Evolutionary conservation across 2,329 filamentous ascomycete species (phyloP).

Genomic region (Pestalotiopsis sp.): DNA sequence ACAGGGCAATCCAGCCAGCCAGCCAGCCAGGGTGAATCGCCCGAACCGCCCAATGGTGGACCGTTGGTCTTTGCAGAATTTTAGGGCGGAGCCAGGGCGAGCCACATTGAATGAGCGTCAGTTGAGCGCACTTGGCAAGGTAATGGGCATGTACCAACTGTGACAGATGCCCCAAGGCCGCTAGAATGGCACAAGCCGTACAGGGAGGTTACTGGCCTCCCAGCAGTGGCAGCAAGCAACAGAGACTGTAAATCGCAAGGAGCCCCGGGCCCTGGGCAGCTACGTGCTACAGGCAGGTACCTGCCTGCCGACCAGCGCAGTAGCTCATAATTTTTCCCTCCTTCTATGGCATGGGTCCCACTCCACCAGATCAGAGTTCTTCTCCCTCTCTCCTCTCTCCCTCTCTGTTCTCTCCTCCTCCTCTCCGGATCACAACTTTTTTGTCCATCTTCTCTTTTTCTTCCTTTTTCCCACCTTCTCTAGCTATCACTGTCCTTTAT

Average conservation of each 20-base stretch:
- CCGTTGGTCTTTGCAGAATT: background rate
- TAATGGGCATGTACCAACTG: background rate
- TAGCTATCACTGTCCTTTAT: constrained; percentile 34
- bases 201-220: background rate
- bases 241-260: background rate
- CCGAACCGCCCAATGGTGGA: background rate
- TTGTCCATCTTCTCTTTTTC: constrained; percentile 31
- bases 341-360: constrained; percentile 1
- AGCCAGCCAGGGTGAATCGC: background rate
- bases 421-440: constrained; percentile 21
- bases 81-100: background rate
- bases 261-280: background rate
- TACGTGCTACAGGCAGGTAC: background rate
- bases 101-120: background rate
- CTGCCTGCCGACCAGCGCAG: background rate
- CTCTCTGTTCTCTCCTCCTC: constrained; percentile 11
- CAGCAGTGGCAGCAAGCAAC: background rate
- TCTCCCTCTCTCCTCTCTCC: constrained; percentile 17
- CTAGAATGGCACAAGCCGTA: background rate
- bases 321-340: background rate
- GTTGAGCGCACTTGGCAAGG: background rate
- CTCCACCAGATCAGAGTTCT: constrained; percentile 12
- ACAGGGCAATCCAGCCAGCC: background rate
- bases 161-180: background rate
- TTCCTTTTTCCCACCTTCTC: constrained; percentile 29